phyloP scores from a whole-genome alignment of 148 eudicot species.

The Selenicereus undatus region DNA sequence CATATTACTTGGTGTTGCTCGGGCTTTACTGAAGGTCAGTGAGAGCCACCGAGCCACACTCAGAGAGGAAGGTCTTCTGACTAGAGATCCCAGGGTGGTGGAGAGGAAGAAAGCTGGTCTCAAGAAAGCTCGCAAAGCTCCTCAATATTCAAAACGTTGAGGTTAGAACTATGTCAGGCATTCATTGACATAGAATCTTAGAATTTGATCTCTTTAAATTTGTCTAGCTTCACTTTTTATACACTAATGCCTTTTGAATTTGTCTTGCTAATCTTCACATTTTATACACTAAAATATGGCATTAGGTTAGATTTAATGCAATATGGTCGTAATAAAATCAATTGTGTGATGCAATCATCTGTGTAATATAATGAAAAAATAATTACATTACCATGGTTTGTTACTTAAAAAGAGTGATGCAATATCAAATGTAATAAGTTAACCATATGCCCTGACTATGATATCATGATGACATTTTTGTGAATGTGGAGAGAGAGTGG shows the following conservation, averaged over 20 bases:
- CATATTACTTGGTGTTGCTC: constrained; percentile 80
- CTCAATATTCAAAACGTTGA: constrained; percentile 94
- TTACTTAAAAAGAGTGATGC: no score
- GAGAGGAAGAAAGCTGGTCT: constrained; percentile 95
- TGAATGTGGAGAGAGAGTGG: no score
- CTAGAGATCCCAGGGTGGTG: constrained; percentile 86
- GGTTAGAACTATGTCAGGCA: constrained; percentile 13
- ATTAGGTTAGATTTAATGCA: no score
- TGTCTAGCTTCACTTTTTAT: neutral
- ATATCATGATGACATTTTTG: no score
- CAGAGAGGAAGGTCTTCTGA: constrained; percentile 75
- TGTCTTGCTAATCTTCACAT: neutral
- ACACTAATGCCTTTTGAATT: neutral
- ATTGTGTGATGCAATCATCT: no score
- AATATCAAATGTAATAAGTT: no score
- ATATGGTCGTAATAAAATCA: no score
- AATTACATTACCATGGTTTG: no score
- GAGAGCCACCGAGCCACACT: constrained; percentile 66
- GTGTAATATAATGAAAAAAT: no score
- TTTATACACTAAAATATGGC: neutral
- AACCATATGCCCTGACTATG: no score
- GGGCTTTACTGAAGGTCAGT: constrained; percentile 85
- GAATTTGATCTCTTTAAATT: neutral
- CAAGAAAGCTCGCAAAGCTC: constrained; percentile 92
- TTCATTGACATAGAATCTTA: neutral